Conservation (phyloP, 768 basidiomycete species). For the Fomitopsis serialis region DNA sequence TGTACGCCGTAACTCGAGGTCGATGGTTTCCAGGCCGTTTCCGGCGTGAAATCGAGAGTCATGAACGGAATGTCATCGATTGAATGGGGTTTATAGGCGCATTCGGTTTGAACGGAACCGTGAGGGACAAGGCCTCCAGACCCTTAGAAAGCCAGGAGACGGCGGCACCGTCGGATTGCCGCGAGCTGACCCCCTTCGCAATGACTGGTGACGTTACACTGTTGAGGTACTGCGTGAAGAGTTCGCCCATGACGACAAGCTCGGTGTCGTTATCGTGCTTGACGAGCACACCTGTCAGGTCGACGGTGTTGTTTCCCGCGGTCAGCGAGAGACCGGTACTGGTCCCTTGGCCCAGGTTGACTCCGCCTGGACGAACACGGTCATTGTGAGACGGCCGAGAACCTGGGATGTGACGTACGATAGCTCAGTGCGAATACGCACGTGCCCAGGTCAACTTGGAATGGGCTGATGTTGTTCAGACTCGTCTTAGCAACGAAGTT, state of each 20-base stretch:
- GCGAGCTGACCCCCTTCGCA: slow-evolving; percentile 54
- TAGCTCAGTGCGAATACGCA: slow-evolving; percentile 60
- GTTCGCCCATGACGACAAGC: slow-evolving; percentile 46
- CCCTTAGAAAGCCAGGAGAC: slow-evolving; percentile 68
- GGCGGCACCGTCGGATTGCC: slow-evolving; percentile 46
- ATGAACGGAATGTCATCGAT: slow-evolving; percentile 59
- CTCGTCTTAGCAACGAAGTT: slow-evolving; percentile 53
- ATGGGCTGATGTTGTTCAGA: slow-evolving; percentile 59
- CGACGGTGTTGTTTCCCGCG: slow-evolving; percentile 53
- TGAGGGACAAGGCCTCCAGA: slow-evolving; percentile 48
- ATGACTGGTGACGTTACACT: slow-evolving; percentile 51
- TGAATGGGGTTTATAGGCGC: slow-evolving; percentile 56
- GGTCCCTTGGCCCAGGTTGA: slow-evolving; percentile 52
- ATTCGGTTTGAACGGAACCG: slow-evolving; percentile 52
- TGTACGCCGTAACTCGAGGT: slow-evolving; percentile 53
- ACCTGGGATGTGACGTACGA: slow-evolving; percentile 14
- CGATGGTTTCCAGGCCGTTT: slow-evolving; percentile 52
- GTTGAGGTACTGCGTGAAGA: slow-evolving; percentile 73
- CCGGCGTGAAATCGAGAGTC: slow-evolving; percentile 48
- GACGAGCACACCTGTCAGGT: slow-evolving; percentile 50
- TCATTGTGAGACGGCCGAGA: no score
- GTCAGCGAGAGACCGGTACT: slow-evolving; percentile 43
- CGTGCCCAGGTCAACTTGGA: slow-evolving; percentile 64
- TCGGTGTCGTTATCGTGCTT: slow-evolving; percentile 42
- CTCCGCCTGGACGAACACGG: slow-evolving; percentile 20